These are phyloP conservation scores for Atkinsonella texensis DNA, from an alignment of 2,329 filamentous ascomycete species.

Conservation along the genomic window DNA sequence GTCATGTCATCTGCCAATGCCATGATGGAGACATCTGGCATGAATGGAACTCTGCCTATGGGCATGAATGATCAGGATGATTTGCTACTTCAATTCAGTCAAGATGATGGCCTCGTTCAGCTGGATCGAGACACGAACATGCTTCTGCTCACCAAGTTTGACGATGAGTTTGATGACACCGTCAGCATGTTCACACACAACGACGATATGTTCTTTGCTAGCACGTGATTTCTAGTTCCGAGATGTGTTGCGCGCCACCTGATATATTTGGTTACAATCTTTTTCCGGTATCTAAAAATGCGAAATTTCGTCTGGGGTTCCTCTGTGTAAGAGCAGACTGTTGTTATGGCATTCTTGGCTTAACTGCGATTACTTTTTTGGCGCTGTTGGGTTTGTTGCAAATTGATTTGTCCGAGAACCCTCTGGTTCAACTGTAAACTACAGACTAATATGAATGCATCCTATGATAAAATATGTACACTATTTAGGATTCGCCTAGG, in stretches of 20 bases:
- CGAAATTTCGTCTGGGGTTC: constrained; percentile 2
- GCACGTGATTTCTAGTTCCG: constrained; percentile 11
- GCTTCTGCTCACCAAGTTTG: constrained; percentile 41
- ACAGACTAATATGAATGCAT: constrained; percentile 1
- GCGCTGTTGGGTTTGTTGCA: neutral
- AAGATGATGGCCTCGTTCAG: constrained; percentile 29
- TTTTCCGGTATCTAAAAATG: neutral
- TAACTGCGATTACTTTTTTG: neutral
- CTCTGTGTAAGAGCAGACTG: constrained; percentile 7
- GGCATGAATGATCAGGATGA: constrained; percentile 30
- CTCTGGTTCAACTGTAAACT: neutral
- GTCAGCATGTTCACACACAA: constrained; percentile 39
- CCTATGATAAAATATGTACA: constrained; percentile 3
- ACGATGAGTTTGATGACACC: constrained; percentile 37
- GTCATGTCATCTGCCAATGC: constrained; percentile 18
- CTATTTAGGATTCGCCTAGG: neutral
- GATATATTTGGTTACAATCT: constrained; percentile 1
- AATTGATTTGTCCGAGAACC: neutral
- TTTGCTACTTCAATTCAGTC: constrained; percentile 29
- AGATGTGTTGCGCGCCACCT: neutral
- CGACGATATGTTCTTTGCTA: constrained; percentile 41
- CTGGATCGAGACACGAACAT: constrained; percentile 34
- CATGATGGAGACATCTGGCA: constrained; percentile 20
- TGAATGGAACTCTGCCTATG: constrained; percentile 21
- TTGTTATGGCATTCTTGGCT: neutral